Evolutionary conservation across 225 moss, liverwort and hornwort species (phyloP).

Genomic region (Pseudoscleropodium purum): DNA sequence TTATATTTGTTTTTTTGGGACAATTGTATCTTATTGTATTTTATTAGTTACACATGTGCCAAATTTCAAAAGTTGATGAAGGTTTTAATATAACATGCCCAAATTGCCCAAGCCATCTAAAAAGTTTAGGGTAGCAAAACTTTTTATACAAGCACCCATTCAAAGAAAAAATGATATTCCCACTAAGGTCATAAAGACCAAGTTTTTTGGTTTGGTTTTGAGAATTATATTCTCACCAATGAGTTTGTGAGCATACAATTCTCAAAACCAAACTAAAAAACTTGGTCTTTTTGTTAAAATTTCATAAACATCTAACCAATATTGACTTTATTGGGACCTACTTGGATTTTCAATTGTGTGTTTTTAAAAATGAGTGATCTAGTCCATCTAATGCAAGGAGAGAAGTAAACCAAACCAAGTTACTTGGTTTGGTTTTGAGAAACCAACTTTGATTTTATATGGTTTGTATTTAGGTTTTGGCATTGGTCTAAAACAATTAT

Average conservation of each 20-base stretch:
- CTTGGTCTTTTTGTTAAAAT: too few species aligned
- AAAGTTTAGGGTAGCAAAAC: background rate
- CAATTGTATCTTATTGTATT: background rate
- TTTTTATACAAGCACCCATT: fast-evolving
- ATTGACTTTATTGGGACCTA: background rate
- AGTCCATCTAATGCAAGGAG: background rate
- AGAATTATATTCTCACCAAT: too few species aligned
- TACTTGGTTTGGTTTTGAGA: background rate
- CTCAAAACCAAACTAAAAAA: too few species aligned
- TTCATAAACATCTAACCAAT: background rate
- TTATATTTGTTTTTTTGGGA: background rate
- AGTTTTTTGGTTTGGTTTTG: too few species aligned
- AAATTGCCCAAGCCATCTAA: fast-evolving
- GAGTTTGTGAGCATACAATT: too few species aligned
- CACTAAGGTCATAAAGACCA: fast-evolving
- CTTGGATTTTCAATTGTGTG: background rate
- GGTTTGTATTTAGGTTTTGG: background rate
- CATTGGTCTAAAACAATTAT: background rate
- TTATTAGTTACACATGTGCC: fast-evolving
- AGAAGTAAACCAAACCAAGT: background rate
- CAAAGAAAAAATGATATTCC: background rate
- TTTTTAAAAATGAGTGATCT: background rate
- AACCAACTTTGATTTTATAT: background rate
- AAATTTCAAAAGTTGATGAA: background rate
- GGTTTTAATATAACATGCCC: background rate